A percentile compares a stretch with the other conserved stretches of the same genome.
Evolutionary conservation across 805 yeast genomes (phyloP).

Genomic region (Tetrapisispora namnaoensis): DNA sequence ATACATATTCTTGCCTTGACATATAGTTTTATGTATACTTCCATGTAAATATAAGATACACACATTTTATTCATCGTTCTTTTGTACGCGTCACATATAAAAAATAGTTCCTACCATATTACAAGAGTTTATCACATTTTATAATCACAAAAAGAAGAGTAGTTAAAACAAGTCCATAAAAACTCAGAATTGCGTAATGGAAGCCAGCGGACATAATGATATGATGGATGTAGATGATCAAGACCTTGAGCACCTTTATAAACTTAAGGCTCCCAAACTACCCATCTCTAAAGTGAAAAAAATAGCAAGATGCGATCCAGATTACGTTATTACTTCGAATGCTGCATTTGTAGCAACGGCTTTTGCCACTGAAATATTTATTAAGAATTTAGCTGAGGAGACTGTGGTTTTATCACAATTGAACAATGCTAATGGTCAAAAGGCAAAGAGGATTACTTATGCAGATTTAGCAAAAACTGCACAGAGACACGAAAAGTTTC

Average conservation of each 20-base stretch:
- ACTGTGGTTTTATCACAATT: constrained; percentile 15
- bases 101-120: too few relatives aligned
- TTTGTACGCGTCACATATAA: not conserved
- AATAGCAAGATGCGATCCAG: constrained; percentile 24
- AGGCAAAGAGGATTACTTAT: constrained; percentile 12
- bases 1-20: not conserved
- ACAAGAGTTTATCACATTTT: too few relatives aligned
- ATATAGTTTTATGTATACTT: not conserved
- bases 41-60: not conserved
- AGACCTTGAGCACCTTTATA: not conserved
- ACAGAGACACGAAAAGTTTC: constrained; percentile 12
- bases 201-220: not conserved
- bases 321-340: constrained; percentile 14
- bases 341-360: constrained; percentile 21
- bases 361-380: constrained; percentile 20
- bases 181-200: not conserved
- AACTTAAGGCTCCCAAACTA: constrained; percentile 6
- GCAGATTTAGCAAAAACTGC: constrained; percentile 18
- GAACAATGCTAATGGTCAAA: constrained; percentile 1
- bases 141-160: too few relatives aligned
- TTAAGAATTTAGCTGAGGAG: constrained; percentile 17
- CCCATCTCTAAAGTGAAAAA: constrained; percentile 22
- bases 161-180: too few relatives aligned
- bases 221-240: constrained; percentile 1
- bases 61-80: not conserved